phyloP scores from a whole-genome alignment of 2,329 filamentous ascomycete species.

The Mycocentrospora acerina region DNA sequence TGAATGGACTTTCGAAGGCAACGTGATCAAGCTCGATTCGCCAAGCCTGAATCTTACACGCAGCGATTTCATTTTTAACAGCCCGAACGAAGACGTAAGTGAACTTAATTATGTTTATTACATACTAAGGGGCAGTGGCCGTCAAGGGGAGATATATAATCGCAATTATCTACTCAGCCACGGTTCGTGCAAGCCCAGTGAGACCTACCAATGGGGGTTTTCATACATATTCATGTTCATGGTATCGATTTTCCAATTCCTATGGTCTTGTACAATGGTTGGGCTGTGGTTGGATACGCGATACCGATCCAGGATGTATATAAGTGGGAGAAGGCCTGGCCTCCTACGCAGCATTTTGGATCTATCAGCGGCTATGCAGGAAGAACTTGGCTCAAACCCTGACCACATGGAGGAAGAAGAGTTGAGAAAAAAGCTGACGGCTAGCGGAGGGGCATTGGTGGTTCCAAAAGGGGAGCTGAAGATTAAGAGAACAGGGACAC shows the following conservation, averaged over 20 bases:
- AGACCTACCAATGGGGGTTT: constrained; percentile 39
- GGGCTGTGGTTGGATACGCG: constrained; percentile 37
- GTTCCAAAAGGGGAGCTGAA: constrained; percentile 28
- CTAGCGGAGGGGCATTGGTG: constrained; percentile 23
- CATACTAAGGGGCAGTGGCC: background rate
- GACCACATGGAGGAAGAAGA: constrained; percentile 25
- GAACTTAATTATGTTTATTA: too few species aligned
- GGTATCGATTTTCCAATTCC: constrained; percentile 36
- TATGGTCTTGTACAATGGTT: constrained; percentile 36
- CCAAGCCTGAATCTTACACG: constrained; percentile 21
- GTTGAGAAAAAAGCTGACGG: constrained; percentile 18
- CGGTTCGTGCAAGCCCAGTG: constrained; percentile 32
- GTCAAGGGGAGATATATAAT: constrained; percentile 20
- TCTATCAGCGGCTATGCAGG: constrained; percentile 25
- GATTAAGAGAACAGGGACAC: constrained; percentile 18
- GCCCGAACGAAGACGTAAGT: too few species aligned
- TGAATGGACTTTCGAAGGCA: constrained; percentile 4
- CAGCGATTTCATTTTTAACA: too few species aligned
- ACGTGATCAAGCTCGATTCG: constrained; percentile 1
- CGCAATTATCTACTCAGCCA: constrained; percentile 20
- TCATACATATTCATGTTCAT: constrained; percentile 41
- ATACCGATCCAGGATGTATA: constrained; percentile 32
- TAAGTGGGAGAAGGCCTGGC: constrained; percentile 29
- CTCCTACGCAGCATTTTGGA: constrained; percentile 32
- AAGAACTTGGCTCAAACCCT: constrained; percentile 25